Evolutionary conservation across 345 rosid species (phyloP).

Genomic region (Syzygium oleosum): DNA sequence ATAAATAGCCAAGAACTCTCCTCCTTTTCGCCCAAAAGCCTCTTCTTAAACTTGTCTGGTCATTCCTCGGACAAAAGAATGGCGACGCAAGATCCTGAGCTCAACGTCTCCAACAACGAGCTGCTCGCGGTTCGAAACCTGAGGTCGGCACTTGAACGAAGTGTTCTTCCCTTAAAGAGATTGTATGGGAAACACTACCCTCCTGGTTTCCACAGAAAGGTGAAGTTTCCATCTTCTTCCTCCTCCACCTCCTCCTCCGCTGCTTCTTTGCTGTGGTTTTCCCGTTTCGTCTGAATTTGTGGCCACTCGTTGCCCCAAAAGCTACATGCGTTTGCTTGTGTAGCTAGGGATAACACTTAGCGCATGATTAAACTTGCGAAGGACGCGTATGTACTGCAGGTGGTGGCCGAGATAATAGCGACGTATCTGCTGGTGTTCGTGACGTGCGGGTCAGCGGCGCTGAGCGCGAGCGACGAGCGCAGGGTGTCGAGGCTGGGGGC

Average conservation of each 20-base stretch:
- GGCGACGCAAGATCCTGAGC: slow-evolving; percentile 13
- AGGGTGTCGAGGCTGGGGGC: slow-evolving; percentile 42
- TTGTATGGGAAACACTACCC: slow-evolving; percentile 19
- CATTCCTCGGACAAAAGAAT: neutral
- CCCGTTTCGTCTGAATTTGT: neutral
- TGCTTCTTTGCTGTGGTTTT: neutral
- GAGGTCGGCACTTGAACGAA: neutral
- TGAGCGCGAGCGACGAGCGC: slow-evolving; percentile 23
- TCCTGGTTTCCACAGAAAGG: slow-evolving; percentile 34
- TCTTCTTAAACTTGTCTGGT: neutral
- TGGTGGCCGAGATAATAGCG: slow-evolving; percentile 47
- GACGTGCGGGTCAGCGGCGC: slow-evolving; percentile 41
- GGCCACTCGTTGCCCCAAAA: neutral
- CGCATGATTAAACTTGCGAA: neutral
- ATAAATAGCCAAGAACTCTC: neutral
- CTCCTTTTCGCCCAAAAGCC: neutral
- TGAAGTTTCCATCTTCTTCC: neutral
- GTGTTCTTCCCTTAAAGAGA: neutral
- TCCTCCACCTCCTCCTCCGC: neutral
- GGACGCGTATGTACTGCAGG: slow-evolving; percentile 13
- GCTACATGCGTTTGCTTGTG: neutral
- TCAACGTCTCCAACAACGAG: neutral
- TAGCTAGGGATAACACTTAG: neutral
- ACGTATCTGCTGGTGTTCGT: slow-evolving; percentile 53
- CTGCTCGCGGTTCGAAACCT: slow-evolving; percentile 1